These are phyloP conservation scores for Raphanus sativus DNA, from an alignment of 345 rosid genomes.

Conservation along the genomic window DNA sequence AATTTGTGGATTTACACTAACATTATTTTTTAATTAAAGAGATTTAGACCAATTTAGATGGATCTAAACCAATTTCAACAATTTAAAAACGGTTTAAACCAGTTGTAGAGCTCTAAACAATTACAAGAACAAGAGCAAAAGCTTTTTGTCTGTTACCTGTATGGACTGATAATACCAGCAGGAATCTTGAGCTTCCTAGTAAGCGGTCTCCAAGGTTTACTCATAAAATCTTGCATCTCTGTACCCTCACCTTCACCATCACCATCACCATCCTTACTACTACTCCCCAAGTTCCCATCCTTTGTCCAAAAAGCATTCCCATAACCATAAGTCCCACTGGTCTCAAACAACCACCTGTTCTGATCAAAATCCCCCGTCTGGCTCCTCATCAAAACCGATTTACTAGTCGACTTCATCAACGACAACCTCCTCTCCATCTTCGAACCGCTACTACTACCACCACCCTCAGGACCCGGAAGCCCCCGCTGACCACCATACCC, in stretches of 20 bases:
- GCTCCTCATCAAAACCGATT: conserved; percentile 83
- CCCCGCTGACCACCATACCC: conserved; percentile 43
- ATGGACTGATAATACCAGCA: conserved; percentile 92
- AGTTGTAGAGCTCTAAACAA: not conserved
- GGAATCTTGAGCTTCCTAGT: conserved; percentile 90
- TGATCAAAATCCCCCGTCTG: conserved; percentile 97
- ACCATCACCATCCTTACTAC: conserved; percentile 61
- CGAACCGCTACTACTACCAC: conserved; percentile 48
- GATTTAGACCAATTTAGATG: not conserved
- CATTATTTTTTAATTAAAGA: no score
- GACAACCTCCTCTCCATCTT: conserved; percentile 95
- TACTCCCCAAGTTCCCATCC: conserved; percentile 74
- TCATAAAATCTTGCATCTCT: conserved; percentile 73
- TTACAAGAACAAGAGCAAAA: not conserved
- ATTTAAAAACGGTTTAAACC: no score
- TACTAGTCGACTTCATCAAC: conserved; percentile 77
- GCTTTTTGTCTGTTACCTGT: conserved; percentile 46
- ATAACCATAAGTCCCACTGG: conserved; percentile 87
- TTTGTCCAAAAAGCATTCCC: conserved; percentile 97
- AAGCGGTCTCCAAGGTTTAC: conserved; percentile 96
- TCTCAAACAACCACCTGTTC: conserved; percentile 90
- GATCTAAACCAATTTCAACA: no score
- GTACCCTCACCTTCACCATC: conserved; percentile 44
- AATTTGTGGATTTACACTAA: not conserved
- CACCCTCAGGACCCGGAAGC: conserved; percentile 59